Base-by-base conservation (phyloP, 148 eudicot species). In the Arctostaphylos glauca region DNA sequence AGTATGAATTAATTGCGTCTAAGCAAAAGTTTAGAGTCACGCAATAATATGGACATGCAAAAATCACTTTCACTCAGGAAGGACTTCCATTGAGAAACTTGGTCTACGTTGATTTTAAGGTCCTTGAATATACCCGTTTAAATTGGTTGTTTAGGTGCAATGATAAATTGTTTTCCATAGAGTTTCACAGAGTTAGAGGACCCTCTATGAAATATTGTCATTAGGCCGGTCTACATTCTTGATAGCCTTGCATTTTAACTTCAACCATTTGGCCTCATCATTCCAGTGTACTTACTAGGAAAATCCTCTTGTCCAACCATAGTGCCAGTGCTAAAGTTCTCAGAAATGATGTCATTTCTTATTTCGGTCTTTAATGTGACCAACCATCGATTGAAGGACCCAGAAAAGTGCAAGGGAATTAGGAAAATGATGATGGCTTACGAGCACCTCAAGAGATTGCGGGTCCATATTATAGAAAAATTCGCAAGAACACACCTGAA, bases 91-190 rank as follows among this genome's bases (percentile, higher is more conserved):
- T 2, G 56, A 23, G 49, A 74, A 74, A 74, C 7, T 74, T 74
- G 78, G 44, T 49, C 19, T 5, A 12, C 31, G 10, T 23, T 14
- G 41, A 12, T 74, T 74, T 10, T 49, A 74, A n/a, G 1, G 52
- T 73, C 76, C 74, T 43, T 43, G 48, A 70, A 10, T 70, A 13
- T 16, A 15, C 52, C 76, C 5, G 4, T 47, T 12, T 73, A 44
- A 9, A 14, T 73, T 73, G 76, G 18, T 19, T 72, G 16, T 46
- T 73, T 73, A 46, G 53, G 54, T 74, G 77, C 52, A 74, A 74
- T 47, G 3, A 47, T 9, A 8, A 19, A 49, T 9, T 13, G 16
- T 75, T 75, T 9, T 50, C 9, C 1, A 9, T 12, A 73, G 50
- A n/a, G 54, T 46, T n/a, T 21, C 38, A 9, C 0, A 48, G 55